A percentile compares a stretch with the other conserved stretches of the same genome.
Conservation (phyloP, 2,329 filamentous ascomycete genomes). For the Chaetomium sp. region DNA sequence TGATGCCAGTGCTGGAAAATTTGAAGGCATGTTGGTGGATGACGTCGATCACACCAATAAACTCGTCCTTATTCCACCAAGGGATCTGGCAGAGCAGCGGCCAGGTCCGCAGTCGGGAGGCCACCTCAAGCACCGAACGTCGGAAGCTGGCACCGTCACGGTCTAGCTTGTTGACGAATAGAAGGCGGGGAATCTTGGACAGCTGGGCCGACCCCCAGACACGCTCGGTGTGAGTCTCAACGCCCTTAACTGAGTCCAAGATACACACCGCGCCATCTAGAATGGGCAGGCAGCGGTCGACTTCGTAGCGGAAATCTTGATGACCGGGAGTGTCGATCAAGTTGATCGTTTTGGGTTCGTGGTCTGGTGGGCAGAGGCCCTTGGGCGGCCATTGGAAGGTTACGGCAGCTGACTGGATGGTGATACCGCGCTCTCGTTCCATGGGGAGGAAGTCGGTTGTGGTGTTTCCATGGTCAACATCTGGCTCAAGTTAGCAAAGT, state of each 20-base stretch:
- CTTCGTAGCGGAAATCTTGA: conserved; percentile 96
- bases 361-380: conserved; percentile 34
- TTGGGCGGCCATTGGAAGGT: conserved; percentile 80
- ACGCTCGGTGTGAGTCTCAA: conserved; percentile 94
- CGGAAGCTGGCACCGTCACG: conserved; percentile 77
- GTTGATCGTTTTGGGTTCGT: conserved; percentile 64
- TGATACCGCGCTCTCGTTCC: conserved; percentile 87
- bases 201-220: conserved; percentile 88
- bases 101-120: conserved; percentile 70
- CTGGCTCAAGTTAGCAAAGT: conserved; percentile 32
- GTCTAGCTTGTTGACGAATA: conserved; percentile 82
- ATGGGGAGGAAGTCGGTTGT: conserved; percentile 95
- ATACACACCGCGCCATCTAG: conserved; percentile 32
- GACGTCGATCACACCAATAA: conserved; percentile 80
- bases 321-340: conserved; percentile 95
- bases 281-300: conserved; percentile 67
- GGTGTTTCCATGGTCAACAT: conserved; percentile 94
- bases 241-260: conserved; percentile 40
- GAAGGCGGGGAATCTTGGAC: conserved; percentile 75
- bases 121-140: conserved; percentile 79
- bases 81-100: conserved; percentile 92
- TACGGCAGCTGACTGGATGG: conserved; percentile 94
- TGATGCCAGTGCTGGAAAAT: conserved; percentile 50
- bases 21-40: conserved; percentile 67
- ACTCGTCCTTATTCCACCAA: conserved; percentile 78